Base-by-base conservation (phyloP, 352 stramenopile genomes). In the Pythium guiyangense region DNA sequence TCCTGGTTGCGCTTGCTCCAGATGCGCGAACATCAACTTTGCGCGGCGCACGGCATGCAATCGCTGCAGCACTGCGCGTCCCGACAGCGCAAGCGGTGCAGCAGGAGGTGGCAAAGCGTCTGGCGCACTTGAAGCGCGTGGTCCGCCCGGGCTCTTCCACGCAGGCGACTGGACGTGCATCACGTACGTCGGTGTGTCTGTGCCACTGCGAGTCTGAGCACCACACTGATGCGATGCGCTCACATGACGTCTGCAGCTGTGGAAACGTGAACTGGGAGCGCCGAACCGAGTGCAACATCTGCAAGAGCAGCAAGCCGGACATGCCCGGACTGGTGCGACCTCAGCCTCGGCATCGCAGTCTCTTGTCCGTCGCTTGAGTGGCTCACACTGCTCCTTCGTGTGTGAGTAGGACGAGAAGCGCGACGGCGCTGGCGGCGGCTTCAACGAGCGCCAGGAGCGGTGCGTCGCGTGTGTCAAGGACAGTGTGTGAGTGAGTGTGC, bases 251-350 rank as follows among this genome's bases (percentile, higher is more conserved):
- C n/a, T 53, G 34, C 43, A 93, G 84, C 40, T 94, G 85, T 55
- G 85, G 85, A 26, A 94, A 94, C 44, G 71, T 93, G 37, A 94
- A 94, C 60, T 94, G 85, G 85, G 83, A 94, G 60, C 81, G 85
- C 47, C 77, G 85, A 0, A 73, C 69, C 27, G 85, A 93, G 70
- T 94, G 85, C 68, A 94, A 94, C 52, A 93, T 94, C 57, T 94
- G 85, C 74, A 93, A 94, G 52, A 83, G 68, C 55, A 49, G 77
- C 2, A 94, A 94, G 66, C 74, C 85, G 25, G 78, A 79, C 12
- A 82, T 90, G 71, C 25, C 69, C 31, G 80, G 77, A 52, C 55
- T 73, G 57, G 83, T 91, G 39, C 17, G 74, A 8, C 3, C 14
- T 18, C 2, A 43, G 12, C n/a, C 15, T 5, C 39, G 12, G 39